phyloP scores from a whole-genome alignment of 257 asterid genomes.

The Solanum tarijense region DNA sequence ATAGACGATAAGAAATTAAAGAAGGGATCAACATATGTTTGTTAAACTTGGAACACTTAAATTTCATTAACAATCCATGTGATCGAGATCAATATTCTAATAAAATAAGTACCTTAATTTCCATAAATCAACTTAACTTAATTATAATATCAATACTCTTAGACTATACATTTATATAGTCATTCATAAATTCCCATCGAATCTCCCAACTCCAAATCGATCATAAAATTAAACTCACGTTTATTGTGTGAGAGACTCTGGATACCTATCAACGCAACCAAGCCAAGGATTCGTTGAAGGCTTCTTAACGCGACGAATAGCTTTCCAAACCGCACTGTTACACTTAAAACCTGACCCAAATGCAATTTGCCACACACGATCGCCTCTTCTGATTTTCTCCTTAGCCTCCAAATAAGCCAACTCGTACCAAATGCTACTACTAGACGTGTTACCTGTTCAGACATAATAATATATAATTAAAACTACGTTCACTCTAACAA shows the following conservation, averaged over 20 bases:
- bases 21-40: not conserved
- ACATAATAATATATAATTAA: not conserved
- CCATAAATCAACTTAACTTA: not conserved
- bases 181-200: not conserved
- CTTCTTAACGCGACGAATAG: constrained; percentile 33
- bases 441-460: constrained; percentile 47
- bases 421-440: constrained; percentile 97
- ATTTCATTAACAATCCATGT: not conserved
- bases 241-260: constrained; percentile 10
- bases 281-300: constrained; percentile 62
- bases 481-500: not conserved
- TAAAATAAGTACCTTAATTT: not conserved
- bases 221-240: not conserved
- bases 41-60: not conserved
- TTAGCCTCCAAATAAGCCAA: constrained; percentile 84
- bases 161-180: not conserved
- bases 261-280: constrained; percentile 49
- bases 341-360: constrained; percentile 98
- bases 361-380: constrained; percentile 83
- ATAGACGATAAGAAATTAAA: not conserved
- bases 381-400: constrained; percentile 54
- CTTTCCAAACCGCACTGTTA: constrained; percentile 82
- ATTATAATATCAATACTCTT: not conserved
- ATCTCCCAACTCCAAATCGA: no score
- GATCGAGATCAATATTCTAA: not conserved